Base-by-base conservation (phyloP, 2,329 filamentous ascomycete genomes). In the Didymella sp. region DNA sequence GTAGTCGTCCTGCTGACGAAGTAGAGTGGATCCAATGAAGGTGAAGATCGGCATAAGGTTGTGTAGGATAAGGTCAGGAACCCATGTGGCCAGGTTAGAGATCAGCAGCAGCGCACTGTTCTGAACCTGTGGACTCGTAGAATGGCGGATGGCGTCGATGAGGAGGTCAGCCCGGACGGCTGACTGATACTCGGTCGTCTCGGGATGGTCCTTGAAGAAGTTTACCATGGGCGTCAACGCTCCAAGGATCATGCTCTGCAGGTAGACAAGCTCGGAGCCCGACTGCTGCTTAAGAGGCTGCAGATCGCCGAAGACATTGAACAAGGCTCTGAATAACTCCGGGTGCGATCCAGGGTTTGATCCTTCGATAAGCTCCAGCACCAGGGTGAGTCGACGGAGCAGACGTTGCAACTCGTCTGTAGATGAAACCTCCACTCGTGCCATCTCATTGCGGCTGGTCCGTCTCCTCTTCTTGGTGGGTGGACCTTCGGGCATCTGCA, bases 31-130 rank as follows among this genome's bases (percentile, higher is more conserved):
- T 38, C 94, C 92, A 89, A 98, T 97, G 73, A 98, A 97, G 0
- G 95, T 98, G 78, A 99, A 99, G 49, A 99, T 94, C 12, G 95
- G 95, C 95, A 99, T 99, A 51, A 99, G 91, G 67, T 92, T 97
- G 77, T 99, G 94, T 55, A 99, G 83, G 3, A 99, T 91, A 44
- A 96, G 81, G 73, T 96, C 93, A 0, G 96, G 95, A 0, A 92
- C 91, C 64, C 93, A 90, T 35, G 89, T 89, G 21, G 95, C 94
- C 37, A 99, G 82, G 54, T 88, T 89, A 22, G 94, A 92, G 56
- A 98, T 91, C 24, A 99, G 82, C 8, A 98, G 85, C 13, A 99
- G 82, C 4, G 95, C 93, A 6, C 89, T 88, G 71, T 96, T 97
- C 73, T 98, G 96, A 6, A 99, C 92, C 62, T 96, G 92, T 0